A percentile compares a stretch with the other conserved stretches of the same genome.
phyloP scores from a whole-genome alignment of 2,329 filamentous ascomycete genomes.

The Neospermospora avenae region DNA sequence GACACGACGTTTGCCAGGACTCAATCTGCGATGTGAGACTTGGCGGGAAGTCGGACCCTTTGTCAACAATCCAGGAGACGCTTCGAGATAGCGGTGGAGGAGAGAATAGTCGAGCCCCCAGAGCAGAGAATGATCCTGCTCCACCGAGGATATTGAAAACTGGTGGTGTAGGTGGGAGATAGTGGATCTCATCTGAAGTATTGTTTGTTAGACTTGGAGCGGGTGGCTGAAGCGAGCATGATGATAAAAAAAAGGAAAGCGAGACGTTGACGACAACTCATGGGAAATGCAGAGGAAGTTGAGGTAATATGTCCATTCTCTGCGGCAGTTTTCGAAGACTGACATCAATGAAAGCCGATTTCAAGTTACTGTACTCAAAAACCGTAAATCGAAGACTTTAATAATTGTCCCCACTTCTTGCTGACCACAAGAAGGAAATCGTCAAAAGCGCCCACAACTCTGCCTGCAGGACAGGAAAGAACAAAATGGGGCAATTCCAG shows the following conservation, averaged over 20 bases:
- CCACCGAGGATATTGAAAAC: constrained; percentile 81
- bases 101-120: constrained; percentile 86
- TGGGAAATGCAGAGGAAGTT: not conserved
- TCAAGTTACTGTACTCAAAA: too few relatives aligned
- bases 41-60: constrained; percentile 80
- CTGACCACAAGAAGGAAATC: too few relatives aligned
- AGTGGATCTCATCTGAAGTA: constrained; percentile 82
- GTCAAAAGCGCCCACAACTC: too few relatives aligned
- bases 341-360: too few relatives aligned
- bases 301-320: too few relatives aligned
- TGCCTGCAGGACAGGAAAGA: not conserved
- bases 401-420: too few relatives aligned
- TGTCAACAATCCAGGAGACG: constrained; percentile 89
- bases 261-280: not conserved
- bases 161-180: constrained; percentile 63
- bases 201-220: constrained; percentile 13
- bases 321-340: too few relatives aligned
- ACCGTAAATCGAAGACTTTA: too few relatives aligned
- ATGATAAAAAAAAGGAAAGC: not conserved
- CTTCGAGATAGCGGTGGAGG: constrained; percentile 59
- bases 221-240: not conserved
- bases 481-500: not conserved
- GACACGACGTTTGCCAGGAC: constrained; percentile 71
- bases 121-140: constrained; percentile 78
- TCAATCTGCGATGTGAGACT: constrained; percentile 61